Evolutionary conservation across 2,329 filamentous ascomycete genomes (phyloP).

Genomic region (Metarhizium sp.): DNA sequence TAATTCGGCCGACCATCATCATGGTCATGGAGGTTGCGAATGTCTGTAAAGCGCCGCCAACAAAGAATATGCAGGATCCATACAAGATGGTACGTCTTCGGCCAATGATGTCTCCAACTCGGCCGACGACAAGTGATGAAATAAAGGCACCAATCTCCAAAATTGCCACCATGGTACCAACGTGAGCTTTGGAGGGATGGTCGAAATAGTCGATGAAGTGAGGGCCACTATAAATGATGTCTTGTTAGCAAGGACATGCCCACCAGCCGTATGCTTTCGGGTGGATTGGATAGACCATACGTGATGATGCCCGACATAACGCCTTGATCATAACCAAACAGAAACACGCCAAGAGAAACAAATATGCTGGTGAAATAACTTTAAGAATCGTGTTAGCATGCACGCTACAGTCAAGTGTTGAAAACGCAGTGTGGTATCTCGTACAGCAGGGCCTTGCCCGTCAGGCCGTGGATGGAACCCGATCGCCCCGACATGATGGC

Average conservation of each 20-base stretch:
- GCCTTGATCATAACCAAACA: constrained; percentile 85
- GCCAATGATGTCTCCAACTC: constrained; percentile 85
- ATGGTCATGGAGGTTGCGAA: constrained; percentile 75
- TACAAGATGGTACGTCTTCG: constrained; percentile 86
- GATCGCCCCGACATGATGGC: constrained; percentile 78
- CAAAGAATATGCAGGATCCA: constrained; percentile 79
- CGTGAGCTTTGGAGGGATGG: constrained; percentile 74
- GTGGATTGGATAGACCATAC: constrained; percentile 32
- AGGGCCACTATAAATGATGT: constrained; percentile 49
- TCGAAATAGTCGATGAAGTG: constrained; percentile 91
- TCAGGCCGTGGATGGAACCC: constrained; percentile 77
- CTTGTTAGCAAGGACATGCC: constrained; percentile 11
- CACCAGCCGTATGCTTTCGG: not conserved
- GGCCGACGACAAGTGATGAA: constrained; percentile 76
- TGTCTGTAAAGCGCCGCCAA: constrained; percentile 78
- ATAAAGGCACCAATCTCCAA: constrained; percentile 89
- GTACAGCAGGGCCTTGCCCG: constrained; percentile 89
- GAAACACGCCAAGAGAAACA: constrained; percentile 76
- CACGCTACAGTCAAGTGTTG: constrained; percentile 4
- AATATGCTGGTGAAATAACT: constrained; percentile 95
- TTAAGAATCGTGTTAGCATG: constrained; percentile 10
- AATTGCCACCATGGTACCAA: constrained; percentile 97
- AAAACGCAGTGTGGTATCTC: constrained; percentile 9
- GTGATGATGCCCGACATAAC: constrained; percentile 72
- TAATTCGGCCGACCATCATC: constrained; percentile 78